Conservation (phyloP, 129 eudicot genomes). For the Tagetes erecta region DNA sequence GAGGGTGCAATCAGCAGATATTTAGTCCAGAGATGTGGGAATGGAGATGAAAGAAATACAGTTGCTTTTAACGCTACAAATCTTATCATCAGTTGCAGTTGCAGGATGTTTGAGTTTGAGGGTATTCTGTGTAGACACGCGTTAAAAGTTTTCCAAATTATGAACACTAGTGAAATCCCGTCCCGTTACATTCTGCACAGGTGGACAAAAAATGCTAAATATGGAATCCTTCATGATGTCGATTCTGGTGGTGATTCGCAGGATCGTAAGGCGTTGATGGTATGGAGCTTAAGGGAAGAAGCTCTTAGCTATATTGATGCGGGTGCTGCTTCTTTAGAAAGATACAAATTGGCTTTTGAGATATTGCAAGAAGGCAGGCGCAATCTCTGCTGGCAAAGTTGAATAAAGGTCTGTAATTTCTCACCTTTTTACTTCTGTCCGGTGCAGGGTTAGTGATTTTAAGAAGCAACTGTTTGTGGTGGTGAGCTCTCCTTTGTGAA, state of each 20-base stretch:
- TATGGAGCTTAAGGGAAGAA: slow-evolving; percentile 86
- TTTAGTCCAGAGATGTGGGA: slow-evolving; percentile 71
- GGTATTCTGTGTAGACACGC: slow-evolving; percentile 83
- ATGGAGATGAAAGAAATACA: slow-evolving; percentile 72
- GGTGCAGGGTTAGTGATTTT: slow-evolving; percentile 30
- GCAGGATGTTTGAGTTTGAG: slow-evolving; percentile 85
- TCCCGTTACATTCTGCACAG: slow-evolving; percentile 74
- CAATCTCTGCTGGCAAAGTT: slow-evolving; percentile 78
- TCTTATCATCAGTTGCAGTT: slow-evolving; percentile 71
- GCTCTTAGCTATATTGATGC: slow-evolving; percentile 73
- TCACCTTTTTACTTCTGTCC: slow-evolving; percentile 14
- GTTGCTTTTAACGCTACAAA: slow-evolving; percentile 79
- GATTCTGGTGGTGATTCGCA: slow-evolving; percentile 67
- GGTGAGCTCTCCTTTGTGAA: slow-evolving; percentile 6
- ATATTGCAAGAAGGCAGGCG: slow-evolving; percentile 87
- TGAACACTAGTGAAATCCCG: slow-evolving; percentile 76
- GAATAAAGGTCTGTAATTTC: slow-evolving; percentile 23
- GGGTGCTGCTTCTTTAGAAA: slow-evolving; percentile 70
- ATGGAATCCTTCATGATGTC: slow-evolving; percentile 60
- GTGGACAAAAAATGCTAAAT: slow-evolving; percentile 74
- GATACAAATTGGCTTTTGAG: slow-evolving; percentile 85
- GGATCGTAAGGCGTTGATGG: slow-evolving; percentile 65
- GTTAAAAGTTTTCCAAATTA: slow-evolving; percentile 68
- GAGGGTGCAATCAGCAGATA: slow-evolving; percentile 78
- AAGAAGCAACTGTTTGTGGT: slow-evolving; percentile 22